Evolutionary conservation across 177 flowering plant genomes (phyloP), one percentile per base, ranked within the genome.

Genomic region (Tripterygium wilfordii): DNA sequence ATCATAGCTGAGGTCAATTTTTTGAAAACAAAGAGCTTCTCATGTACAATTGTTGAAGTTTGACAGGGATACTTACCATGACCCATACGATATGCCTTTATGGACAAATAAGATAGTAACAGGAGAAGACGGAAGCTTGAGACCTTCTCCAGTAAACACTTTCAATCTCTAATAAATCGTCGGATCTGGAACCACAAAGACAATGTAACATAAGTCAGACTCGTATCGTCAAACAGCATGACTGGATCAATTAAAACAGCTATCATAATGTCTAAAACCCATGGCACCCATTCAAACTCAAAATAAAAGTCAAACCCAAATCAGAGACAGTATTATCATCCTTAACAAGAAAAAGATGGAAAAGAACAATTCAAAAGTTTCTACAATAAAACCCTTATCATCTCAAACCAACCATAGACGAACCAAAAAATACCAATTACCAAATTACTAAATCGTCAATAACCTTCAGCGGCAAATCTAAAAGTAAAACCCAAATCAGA

Each of bases 111-210:
- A 5, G 29, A 10, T 20, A 51, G 25, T 20, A 22, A 37, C 37
- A 32, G 21, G 5, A 15, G n/a, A 33, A 5, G 17, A 9, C 30
- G 3, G 32, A 49, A 57, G 27, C 40, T 40, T 38, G 44, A 51
- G 38, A 30, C 20, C 50, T 20, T 13, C 42, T 46, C 61, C 47
- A 33, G 42, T 19, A 37, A 45, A 40, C 64, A 39, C 49, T 12
- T 15, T 27, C 45, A 51, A 26, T 20, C 41, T 32, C 22, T 8
- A 17, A 16, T 18, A 5, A 47, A 29, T 39, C 63, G 27, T 41
- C 48, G 33, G 54, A 62, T 63, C 69, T 54, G 58, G 44, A 61
- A 54, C 39, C 26, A 38, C 57, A 51, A 20, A 23, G 48, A n/a
- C 32, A 55, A 40, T 21, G 17, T 5, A 36, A 10, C 43, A 38